These are phyloP conservation scores for Polytolypa hystricis DNA, from an alignment of 2,329 filamentous ascomycete genomes.

Conservation along the genomic window DNA sequence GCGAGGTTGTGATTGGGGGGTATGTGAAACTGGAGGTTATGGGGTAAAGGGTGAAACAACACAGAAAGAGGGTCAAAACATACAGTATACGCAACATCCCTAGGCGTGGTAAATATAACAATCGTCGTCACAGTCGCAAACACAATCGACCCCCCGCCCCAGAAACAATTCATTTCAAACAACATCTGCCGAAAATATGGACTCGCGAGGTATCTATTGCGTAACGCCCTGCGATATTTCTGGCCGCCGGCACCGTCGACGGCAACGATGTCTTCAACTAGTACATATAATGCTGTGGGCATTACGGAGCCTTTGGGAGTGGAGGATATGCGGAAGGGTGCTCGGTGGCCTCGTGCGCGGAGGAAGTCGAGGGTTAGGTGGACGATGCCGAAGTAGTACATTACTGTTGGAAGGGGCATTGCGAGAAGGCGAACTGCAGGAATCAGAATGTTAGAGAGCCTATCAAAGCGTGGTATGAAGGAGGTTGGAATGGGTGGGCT, in stretches of 20 bases:
- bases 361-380: conserved; percentile 32
- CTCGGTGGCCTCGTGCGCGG: conserved; percentile 32
- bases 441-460: conserved; percentile 4
- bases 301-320: conserved; percentile 48
- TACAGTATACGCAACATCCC: conserved; percentile 39
- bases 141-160: conserved; percentile 42
- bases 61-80: conserved; percentile 11
- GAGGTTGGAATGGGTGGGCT: conserved; percentile 7
- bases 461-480: background rate
- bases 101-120: conserved; percentile 38
- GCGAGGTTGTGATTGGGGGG: background rate
- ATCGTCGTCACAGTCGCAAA: conserved; percentile 37
- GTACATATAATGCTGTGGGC: conserved; percentile 50
- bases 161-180: conserved; percentile 45
- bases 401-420: conserved; percentile 35
- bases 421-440: conserved; percentile 30
- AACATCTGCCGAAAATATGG: conserved; percentile 45
- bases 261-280: conserved; percentile 57
- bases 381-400: conserved; percentile 36
- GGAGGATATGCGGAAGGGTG: conserved; percentile 54
- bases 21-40: background rate
- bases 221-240: conserved; percentile 41
- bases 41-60: background rate
- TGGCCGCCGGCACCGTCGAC: conserved; percentile 53
- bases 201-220: conserved; percentile 43